Percentiles rank a stretch among this genome's conserved stretches.
These are phyloP conservation scores for Fomitopsis schrenkii DNA, from an alignment of 1,284 basidiomycete genomes.

Conservation along the genomic window DNA sequence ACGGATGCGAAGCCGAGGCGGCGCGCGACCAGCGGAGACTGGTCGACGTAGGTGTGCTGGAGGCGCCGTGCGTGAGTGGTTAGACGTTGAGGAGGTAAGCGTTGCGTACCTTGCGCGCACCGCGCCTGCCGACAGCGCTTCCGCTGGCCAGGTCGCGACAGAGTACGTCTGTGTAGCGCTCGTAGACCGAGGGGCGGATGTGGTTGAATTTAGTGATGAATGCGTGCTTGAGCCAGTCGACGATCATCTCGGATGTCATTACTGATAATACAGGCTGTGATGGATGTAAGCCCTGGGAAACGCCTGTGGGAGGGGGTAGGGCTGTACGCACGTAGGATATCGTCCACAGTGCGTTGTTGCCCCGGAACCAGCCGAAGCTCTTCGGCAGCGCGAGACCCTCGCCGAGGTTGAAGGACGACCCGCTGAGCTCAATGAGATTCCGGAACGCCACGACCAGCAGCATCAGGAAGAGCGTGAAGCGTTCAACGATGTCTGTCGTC, in stretches of 20 bases:
- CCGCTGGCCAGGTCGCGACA: conserved; percentile 91
- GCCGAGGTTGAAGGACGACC: conserved; percentile 78
- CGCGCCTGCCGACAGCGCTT: conserved; percentile 63
- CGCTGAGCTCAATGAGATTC: conserved; percentile 93
- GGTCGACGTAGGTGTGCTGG: conserved; percentile 89
- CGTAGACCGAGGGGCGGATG: conserved; percentile 93
- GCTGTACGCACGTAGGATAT: conserved; percentile 72
- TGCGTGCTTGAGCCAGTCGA: conserved; percentile 99
- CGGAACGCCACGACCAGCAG: conserved; percentile 88
- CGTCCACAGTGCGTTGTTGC: conserved; percentile 79
- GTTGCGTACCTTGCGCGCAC: conserved; percentile 60
- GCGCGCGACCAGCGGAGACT: conserved; percentile 91
- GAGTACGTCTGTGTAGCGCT: conserved; percentile 93
- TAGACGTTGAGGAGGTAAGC: background rate
- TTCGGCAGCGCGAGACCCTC: conserved; percentile 73
- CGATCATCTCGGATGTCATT: conserved; percentile 87
- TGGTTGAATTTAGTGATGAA: conserved; percentile 99
- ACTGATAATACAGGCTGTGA: conserved; percentile 87
- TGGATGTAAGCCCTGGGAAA: background rate
- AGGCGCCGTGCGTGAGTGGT: conserved; percentile 3
- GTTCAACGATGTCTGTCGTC: conserved; percentile 88
- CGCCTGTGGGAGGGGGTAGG: background rate
- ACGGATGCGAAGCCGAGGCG: conserved; percentile 92
- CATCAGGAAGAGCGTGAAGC: conserved; percentile 93
- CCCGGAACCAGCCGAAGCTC: conserved; percentile 82